phyloP scores from a whole-genome alignment of 306 rosid species.

The Delonix regia region DNA sequence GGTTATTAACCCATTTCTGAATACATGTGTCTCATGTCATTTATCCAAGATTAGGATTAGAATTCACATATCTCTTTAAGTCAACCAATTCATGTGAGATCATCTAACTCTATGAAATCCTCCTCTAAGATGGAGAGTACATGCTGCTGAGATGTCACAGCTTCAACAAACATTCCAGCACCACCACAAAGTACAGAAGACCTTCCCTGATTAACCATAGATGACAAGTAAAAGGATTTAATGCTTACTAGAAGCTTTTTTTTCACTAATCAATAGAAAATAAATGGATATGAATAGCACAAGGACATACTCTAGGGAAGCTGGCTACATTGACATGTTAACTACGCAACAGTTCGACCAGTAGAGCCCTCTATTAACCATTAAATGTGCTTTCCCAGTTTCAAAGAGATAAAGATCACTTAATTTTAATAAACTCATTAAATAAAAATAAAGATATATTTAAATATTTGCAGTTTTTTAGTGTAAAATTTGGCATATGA shows the following conservation, averaged over 20 bases:
- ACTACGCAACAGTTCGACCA: background rate
- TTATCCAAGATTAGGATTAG: constrained; percentile 31
- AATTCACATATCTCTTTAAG: constrained; percentile 35
- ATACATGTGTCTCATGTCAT: constrained; percentile 39
- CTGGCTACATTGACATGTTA: background rate
- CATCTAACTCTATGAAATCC: constrained; percentile 68
- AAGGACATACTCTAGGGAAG: background rate
- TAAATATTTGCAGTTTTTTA: background rate
- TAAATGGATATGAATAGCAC: background rate
- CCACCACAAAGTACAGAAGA: constrained; percentile 29
- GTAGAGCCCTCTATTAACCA: background rate
- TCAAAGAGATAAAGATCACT: background rate
- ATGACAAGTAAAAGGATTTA: constrained; percentile 13
- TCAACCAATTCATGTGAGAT: constrained; percentile 45
- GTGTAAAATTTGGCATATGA: background rate
- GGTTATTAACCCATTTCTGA: constrained; percentile 32
- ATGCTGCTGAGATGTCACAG: constrained; percentile 29
- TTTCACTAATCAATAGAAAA: background rate
- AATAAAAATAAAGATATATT: too few species aligned
- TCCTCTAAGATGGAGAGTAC: constrained; percentile 48
- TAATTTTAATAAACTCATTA: background rate
- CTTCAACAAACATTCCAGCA: constrained; percentile 35
- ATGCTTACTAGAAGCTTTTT: background rate
- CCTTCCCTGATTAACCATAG: constrained; percentile 49
- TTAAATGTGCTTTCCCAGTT: constrained; percentile 1